Base-by-base conservation (phyloP, 192 early-diverging fungal genomes). In the Coemansia sp. region DNA sequence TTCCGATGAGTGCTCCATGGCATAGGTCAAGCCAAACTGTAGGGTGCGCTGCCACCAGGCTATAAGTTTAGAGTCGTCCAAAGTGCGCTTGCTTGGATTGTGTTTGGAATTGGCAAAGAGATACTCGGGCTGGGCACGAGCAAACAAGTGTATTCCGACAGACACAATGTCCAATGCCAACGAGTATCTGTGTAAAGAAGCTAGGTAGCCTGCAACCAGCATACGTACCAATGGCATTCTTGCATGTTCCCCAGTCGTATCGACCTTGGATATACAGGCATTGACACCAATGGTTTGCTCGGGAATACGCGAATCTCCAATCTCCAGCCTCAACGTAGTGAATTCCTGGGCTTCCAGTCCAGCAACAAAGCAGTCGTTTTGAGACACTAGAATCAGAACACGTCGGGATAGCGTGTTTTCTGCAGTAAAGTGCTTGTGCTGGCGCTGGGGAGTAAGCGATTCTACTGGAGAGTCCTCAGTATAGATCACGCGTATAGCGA, bases 121-220 rank as follows among this genome's bases (percentile, higher is more conserved):
- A 50, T 94, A 94, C 54, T 88, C 84, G 12, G 90, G 90, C 65
- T 94, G 92, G 6, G 91, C 72, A 4, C 92, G 82, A 7, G 91
- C 92, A 81, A 93, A 94, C 21, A 91, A 50, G 56, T 87, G 71
- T 7, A 88, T 49, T 6, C 59, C 60, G 7, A 69, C 58, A 1
- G 52, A 26, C 11, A 52, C 21, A 5, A 64, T 30, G 11, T 43
- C 51, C 20, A 48, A 11, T 10, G 63, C 53, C 19, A n/a, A 30
- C 7, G 40, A 47, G 53, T 71, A 75, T 21, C 64, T 50, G 3
- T 36, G 55, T 30, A 75, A 53, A 9, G 64, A 75, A 50, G 35
- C 37, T 42, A 71, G 10, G 39, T 80, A 80, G 11, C 66, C 78
- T 5, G 59, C 53, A 36, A 80, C 58, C n/a, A 75, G 38, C 38